Evolutionary conservation across 495 filamentous ascomycete genomes (phyloP).

Genomic region (Trichoderma virens): DNA sequence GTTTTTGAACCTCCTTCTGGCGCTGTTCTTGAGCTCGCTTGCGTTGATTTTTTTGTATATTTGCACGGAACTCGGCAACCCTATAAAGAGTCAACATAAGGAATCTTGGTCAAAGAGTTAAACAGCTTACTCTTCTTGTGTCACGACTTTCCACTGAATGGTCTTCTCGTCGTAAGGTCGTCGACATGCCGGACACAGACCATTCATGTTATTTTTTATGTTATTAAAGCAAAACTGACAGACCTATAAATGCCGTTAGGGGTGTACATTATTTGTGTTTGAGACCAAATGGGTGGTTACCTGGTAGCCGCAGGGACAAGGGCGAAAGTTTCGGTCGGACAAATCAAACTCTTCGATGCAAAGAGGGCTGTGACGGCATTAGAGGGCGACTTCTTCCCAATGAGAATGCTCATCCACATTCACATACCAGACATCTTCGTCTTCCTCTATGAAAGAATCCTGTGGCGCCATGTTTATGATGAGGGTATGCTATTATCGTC

Average conservation of each 20-base stretch:
- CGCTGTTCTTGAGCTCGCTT: constrained; percentile 76
- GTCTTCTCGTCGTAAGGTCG: constrained; percentile 91
- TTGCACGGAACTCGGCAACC: constrained; percentile 65
- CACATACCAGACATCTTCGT: constrained; percentile 79
- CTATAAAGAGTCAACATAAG: constrained; percentile 28
- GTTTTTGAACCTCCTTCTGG: constrained; percentile 91
- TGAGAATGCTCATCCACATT: background rate
- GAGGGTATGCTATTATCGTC: background rate
- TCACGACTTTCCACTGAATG: constrained; percentile 90
- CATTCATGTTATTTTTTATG: constrained; percentile 92
- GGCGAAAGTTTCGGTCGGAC: constrained; percentile 92
- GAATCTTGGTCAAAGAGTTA: background rate
- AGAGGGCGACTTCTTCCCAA: background rate
- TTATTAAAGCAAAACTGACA: constrained; percentile 99
- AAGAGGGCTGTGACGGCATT: constrained; percentile 59
- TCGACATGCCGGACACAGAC: constrained; percentile 91
- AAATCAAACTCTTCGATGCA: constrained; percentile 99
- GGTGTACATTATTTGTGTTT: too few species aligned
- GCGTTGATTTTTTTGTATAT: constrained; percentile 81
- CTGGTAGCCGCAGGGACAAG: constrained; percentile 97
- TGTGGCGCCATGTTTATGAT: constrained; percentile 60
- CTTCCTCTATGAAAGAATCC: constrained; percentile 95
- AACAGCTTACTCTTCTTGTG: constrained; percentile 74
- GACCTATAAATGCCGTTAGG: constrained; percentile 49
- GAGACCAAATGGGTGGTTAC: constrained; percentile 44